Evolutionary conservation across 495 filamentous ascomycete genomes (phyloP), one percentile per base, ranked within the genome.

Genomic region (Neurospora sp.): DNA sequence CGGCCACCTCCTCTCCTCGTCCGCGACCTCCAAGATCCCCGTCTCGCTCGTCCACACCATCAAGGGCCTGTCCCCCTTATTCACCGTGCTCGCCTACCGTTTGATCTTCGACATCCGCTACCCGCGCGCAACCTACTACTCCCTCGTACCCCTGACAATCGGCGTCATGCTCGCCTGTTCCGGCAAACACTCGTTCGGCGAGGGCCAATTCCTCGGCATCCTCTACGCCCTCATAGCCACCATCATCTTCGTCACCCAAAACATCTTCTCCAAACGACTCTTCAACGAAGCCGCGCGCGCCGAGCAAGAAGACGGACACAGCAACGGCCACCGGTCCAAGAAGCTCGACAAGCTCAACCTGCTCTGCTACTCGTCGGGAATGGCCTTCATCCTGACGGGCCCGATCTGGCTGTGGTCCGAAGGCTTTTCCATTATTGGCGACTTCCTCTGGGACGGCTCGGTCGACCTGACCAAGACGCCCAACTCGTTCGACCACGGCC

Each of bases 11-110:
- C 85, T 97, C 10, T 95, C 90, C 77, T 96, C 94, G 9, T 97
- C 93, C 77, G 94, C 96, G 16, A 99, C 94, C 69, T 89, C 92
- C 59, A 92, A 94, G 74, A 98, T 98, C 48, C 94, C 96, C 6
- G 96, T 99, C 9, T 97, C 95, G 27, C 86, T 99, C 48, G 96
- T 99, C 20, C 96, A 99, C 82, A 98, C 96, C 2, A 98, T 99
- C 80, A 99, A 99, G 83, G 96, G 96, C n/a, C 91, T 99, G 61
- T 98, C 96, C 1, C 96, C 96, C 3, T 87, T 99, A 37, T 95
- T 98, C 78, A 98, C 96, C 0, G 96, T 99, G 70, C 80, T 97
- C 18, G 96, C 96, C 41, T 98, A 98, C 82, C 91, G 96, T 16
- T 80, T 96, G 73, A 83, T 97, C 77, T 97, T 95, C 82, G 85